Base-by-base conservation (phyloP, 306 rosid genomes). In the Medicago ruthenica region DNA sequence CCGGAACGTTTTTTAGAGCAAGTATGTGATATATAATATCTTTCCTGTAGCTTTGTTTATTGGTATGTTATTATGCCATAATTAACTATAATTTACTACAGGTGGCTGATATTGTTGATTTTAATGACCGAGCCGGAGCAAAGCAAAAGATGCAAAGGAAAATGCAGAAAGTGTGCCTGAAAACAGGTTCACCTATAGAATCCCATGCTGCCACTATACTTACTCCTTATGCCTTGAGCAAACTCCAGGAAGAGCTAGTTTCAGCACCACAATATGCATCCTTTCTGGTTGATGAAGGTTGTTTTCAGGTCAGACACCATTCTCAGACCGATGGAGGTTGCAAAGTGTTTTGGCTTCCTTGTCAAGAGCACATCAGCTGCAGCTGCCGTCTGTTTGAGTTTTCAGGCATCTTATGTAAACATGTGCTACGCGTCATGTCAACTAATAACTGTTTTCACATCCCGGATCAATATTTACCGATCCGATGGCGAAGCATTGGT, bases 271-370 rank as follows among this genome's bases (percentile, higher is more conserved):
- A 88, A 68, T 88, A 88, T 63, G 97, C 97, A 15, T 88, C 92
- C 15, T 79, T 92, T 74, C 73, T 80, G 50, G 82, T 86, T 42
- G 93, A 86, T 65, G 97, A 92, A 73, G 85, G 91, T 73, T 84
- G 87, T 85, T 92, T 90, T 87, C 92, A 92, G 84, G 93, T 92
- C 81, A 81, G 92, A 78, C 92, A 92, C 84, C 97, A 92, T 74
- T 83, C 93, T 17, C 89, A 88, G 82, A 76, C 80, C 76, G 90
- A 92, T n/a, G 93, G 96, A 77, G 97, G 93, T 53, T 88, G 82
- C 87, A 88, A 87, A 82, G 96, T 92, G 50, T 73, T 88, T 61
- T 92, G 89, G 92, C 62, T 84, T 76, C 93, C 97, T 42, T 86
- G 93, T 84, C 87, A 92, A 82, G 93, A 87, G 76, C 91, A 86